A percentile compares a stretch with the other conserved stretches of the same genome.
These are phyloP conservation scores for Mycena galericulata DNA, from an alignment of 768 basidiomycete species.

Conservation along the genomic window DNA sequence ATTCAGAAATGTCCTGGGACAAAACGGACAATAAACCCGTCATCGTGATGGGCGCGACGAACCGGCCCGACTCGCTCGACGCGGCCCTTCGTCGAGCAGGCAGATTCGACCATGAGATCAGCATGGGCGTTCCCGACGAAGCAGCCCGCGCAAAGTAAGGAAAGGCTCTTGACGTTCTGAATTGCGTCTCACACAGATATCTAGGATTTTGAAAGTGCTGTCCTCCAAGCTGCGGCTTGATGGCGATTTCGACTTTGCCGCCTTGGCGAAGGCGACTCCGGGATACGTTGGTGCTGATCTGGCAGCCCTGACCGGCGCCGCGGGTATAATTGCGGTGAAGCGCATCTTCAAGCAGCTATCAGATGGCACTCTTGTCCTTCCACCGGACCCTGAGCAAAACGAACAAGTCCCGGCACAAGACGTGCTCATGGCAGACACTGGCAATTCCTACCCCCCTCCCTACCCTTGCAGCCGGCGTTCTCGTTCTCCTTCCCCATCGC, in stretches of 20 bases:
- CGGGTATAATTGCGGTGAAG: constrained; percentile 96
- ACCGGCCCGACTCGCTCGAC: constrained; percentile 95
- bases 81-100: constrained; percentile 94
- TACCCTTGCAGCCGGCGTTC: constrained; percentile 32
- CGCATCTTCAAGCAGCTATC: constrained; percentile 90
- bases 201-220: constrained; percentile 90
- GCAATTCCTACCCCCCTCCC: constrained; percentile 39
- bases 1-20: constrained; percentile 91
- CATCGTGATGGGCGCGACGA: constrained; percentile 96
- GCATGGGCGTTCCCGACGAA: constrained; percentile 97
- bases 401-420: constrained; percentile 40
- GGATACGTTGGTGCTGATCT: constrained; percentile 98
- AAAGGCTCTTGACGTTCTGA: constrained; percentile 26
- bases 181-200: background rate
- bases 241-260: constrained; percentile 88
- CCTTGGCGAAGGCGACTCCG: constrained; percentile 92
- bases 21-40: constrained; percentile 94
- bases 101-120: constrained; percentile 97
- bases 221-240: constrained; percentile 87
- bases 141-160: constrained; percentile 88
- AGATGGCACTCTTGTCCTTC: constrained; percentile 70
- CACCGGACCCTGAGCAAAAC: constrained; percentile 38
- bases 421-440: constrained; percentile 60
- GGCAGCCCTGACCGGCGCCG: constrained; percentile 89
- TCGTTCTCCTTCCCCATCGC: constrained; percentile 37